These are phyloP conservation scores for Sarcocystis neurona DNA, from an alignment of 169 alveolate species.

Conservation along the genomic window DNA sequence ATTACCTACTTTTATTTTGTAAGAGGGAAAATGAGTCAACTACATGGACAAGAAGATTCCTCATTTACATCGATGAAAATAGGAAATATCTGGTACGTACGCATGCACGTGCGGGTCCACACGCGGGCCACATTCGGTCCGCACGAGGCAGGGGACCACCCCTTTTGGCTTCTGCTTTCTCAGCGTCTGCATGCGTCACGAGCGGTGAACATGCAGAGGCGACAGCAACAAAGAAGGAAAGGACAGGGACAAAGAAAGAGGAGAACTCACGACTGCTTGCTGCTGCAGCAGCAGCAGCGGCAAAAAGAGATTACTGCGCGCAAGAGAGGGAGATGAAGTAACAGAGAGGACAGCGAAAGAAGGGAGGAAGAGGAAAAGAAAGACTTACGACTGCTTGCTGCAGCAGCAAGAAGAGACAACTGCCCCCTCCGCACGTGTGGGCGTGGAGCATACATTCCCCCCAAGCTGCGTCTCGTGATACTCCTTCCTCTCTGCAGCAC, in stretches of 20 bases:
- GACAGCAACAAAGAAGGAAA: neutral
- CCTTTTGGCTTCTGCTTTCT: too few species aligned
- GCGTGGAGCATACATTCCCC: slow-evolving; percentile 38
- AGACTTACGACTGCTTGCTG: slow-evolving; percentile 16
- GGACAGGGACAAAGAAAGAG: neutral
- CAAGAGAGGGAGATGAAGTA: too few species aligned
- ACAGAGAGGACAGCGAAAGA: neutral
- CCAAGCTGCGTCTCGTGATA: slow-evolving; percentile 7
- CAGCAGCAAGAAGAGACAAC: neutral
- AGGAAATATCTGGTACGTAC: too few species aligned
- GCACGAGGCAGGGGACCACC: too few species aligned
- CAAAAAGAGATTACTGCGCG: too few species aligned
- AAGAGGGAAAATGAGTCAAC: too few species aligned
- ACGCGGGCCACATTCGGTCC: too few species aligned
- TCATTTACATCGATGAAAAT: too few species aligned
- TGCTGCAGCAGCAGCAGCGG: neutral
- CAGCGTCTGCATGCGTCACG: too few species aligned
- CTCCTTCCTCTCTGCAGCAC: slow-evolving; percentile 34
- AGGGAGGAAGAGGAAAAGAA: neutral
- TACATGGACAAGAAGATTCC: too few species aligned
- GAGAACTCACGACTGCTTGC: slow-evolving; percentile 12
- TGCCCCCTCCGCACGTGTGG: slow-evolving; percentile 39
- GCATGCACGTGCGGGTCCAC: too few species aligned
- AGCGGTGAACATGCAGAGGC: neutral
- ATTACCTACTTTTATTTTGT: too few species aligned